These are phyloP conservation scores for Pseudopithomyces chartarum DNA, from an alignment of 2,329 filamentous ascomycete genomes.

Conservation along the genomic window DNA sequence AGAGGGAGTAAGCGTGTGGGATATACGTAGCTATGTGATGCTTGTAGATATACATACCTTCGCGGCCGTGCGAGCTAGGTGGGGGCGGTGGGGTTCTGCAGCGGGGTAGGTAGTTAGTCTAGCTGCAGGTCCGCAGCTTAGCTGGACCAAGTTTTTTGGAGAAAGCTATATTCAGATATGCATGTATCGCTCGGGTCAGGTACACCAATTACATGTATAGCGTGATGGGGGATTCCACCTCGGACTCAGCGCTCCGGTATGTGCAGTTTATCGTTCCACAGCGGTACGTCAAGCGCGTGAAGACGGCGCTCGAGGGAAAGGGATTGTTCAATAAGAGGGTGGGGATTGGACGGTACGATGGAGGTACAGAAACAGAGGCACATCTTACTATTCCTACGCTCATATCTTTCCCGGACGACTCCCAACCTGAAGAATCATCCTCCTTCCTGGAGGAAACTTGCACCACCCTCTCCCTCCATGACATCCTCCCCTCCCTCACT, in stretches of 20 bases:
- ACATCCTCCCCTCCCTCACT: too few relatives aligned
- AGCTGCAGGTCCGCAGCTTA: too few relatives aligned
- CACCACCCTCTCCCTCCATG: too few relatives aligned
- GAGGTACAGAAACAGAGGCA: not conserved
- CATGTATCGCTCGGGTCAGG: too few relatives aligned
- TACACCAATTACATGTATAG: not conserved
- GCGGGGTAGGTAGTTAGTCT: too few relatives aligned
- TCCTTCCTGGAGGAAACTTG: conserved; percentile 9
- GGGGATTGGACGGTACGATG: conserved; percentile 31
- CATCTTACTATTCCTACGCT: conserved; percentile 30
- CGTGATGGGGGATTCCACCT: not conserved
- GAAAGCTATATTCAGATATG: too few relatives aligned
- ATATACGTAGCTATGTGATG: too few relatives aligned
- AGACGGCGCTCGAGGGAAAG: conserved; percentile 41
- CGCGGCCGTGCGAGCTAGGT: conserved; percentile 13
- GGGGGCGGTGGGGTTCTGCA: conserved; percentile 22
- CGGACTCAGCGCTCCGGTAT: not conserved
- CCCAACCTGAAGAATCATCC: conserved; percentile 22
- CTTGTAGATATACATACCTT: too few relatives aligned
- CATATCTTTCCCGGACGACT: conserved; percentile 18
- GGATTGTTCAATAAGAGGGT: conserved; percentile 30
- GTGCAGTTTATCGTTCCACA: conserved; percentile 36
- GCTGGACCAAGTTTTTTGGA: too few relatives aligned
- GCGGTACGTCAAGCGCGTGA: conserved; percentile 45
- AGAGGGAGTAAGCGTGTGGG: too few relatives aligned